Evolutionary conservation across 805 yeast species (phyloP).

Genomic region (Nakazawaea wickerhamii): DNA sequence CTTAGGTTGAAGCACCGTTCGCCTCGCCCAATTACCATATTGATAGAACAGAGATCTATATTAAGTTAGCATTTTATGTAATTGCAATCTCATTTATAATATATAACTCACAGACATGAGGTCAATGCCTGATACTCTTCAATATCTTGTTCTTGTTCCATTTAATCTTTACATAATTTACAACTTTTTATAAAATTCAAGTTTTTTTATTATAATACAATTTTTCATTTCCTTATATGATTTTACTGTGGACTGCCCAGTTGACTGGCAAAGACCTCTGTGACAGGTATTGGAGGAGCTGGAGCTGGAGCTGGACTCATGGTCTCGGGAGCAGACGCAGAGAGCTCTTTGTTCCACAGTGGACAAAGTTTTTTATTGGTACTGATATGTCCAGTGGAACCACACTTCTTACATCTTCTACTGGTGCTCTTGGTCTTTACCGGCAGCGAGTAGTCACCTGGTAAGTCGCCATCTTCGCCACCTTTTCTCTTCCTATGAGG

Average conservation of each 20-base stretch:
- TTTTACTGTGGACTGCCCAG: not conserved
- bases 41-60: constrained; percentile 23
- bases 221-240: not conserved
- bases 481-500: constrained; percentile 7
- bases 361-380: constrained; percentile 89
- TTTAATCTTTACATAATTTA: not conserved
- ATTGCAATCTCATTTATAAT: not conserved
- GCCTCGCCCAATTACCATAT: constrained; percentile 31
- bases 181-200: not conserved
- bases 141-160: constrained; percentile 13
- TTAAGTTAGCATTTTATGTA: not conserved
- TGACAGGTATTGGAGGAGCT: no score
- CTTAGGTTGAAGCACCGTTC: constrained; percentile 27
- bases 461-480: not conserved
- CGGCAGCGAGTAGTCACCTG: not conserved
- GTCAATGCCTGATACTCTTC: constrained; percentile 28
- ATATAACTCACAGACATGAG: constrained; percentile 19
- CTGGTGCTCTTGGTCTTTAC: constrained; percentile 61
- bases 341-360: constrained; percentile 45
- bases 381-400: constrained; percentile 90
- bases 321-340: not conserved
- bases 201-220: not conserved
- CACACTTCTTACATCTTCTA: constrained; percentile 91
- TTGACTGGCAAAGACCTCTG: no score
- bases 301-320: not conserved